Conservation (phyloP, 768 basidiomycete genomes). For the Mycena galericulata region DNA sequence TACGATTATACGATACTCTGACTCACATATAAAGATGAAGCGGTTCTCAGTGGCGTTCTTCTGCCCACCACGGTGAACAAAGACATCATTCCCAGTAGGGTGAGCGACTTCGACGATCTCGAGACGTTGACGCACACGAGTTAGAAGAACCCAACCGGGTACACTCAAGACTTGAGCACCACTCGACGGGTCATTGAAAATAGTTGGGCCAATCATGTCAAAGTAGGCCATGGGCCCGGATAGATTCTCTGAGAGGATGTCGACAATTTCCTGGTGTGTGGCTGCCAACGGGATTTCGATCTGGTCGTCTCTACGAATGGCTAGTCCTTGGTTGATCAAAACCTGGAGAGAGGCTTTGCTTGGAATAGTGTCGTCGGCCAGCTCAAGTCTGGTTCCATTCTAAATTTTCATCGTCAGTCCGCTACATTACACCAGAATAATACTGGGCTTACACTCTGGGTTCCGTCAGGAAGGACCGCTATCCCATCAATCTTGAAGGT, state of each 20-base stretch:
- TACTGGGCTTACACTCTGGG: neutral
- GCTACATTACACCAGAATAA: too few species aligned
- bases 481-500: neutral
- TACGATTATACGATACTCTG: too few species aligned
- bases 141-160: neutral
- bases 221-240: neutral
- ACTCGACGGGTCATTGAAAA: neutral
- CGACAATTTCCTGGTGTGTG: neutral
- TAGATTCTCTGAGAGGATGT: neutral
- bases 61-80: neutral
- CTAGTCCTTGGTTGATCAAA: neutral
- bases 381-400: neutral
- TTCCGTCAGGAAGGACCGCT: neutral
- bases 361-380: neutral
- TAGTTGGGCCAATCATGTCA: neutral
- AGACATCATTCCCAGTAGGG: neutral
- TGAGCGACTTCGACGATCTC: neutral
- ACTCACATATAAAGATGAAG: neutral
- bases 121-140: neutral
- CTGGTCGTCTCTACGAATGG: neutral
- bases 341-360: neutral
- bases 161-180: neutral
- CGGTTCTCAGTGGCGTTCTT: neutral
- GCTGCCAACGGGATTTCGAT: neutral
- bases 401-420: too few species aligned